phyloP scores from a whole-genome alignment of 805 yeast species.

The Teunomyces pallodes region DNA sequence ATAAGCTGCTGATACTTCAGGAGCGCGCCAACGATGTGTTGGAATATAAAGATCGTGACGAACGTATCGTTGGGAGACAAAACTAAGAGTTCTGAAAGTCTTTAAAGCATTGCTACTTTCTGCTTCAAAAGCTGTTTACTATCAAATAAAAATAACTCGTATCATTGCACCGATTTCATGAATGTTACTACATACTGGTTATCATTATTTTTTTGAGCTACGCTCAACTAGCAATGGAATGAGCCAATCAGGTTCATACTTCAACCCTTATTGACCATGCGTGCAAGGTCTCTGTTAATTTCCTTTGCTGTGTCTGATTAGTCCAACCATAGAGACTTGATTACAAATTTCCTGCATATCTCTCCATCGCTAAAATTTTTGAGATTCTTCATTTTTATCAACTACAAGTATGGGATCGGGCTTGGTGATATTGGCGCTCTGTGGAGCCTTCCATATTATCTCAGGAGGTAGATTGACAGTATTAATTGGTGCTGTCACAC shows the following conservation, averaged over 20 bases:
- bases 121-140: too few relatives aligned
- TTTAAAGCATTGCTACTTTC: too few relatives aligned
- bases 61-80: background rate
- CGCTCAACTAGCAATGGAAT: too few relatives aligned
- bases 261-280: too few relatives aligned
- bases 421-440: constrained; percentile 14
- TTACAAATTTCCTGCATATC: constrained; percentile 1
- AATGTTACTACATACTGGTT: too few relatives aligned
- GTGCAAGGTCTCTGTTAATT: background rate
- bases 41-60: background rate
- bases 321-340: background rate
- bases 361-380: constrained; percentile 1
- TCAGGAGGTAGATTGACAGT: constrained; percentile 46
- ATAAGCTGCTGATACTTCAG: constrained; percentile 3
- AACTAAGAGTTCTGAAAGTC: background rate
- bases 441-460: constrained; percentile 27
- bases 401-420: constrained; percentile 11
- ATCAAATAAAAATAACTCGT: too few relatives aligned
- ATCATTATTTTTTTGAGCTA: too few relatives aligned
- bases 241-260: too few relatives aligned
- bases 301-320: background rate
- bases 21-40: background rate
- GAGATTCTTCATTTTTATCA: background rate
- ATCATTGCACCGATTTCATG: too few relatives aligned
- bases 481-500: background rate